Conservation (phyloP, 2,329 filamentous ascomycete genomes). For the Aureobasidium subglaciale region DNA sequence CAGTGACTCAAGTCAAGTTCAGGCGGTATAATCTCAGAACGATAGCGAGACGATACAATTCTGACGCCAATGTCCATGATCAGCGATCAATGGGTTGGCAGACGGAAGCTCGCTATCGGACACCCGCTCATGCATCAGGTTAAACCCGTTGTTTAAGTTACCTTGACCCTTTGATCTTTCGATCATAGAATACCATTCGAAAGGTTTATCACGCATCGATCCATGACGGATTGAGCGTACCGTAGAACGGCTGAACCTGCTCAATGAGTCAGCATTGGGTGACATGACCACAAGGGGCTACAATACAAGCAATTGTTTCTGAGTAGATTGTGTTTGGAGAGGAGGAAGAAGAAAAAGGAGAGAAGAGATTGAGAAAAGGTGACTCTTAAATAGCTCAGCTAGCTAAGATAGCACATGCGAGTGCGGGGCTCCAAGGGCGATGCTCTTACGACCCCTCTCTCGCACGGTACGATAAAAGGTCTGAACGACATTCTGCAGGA, state of each 20-base stretch:
- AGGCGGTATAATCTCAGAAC: slow-evolving; percentile 86
- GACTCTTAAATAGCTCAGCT: slow-evolving; percentile 7
- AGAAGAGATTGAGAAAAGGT: slow-evolving; percentile 1
- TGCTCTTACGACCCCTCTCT: slow-evolving; percentile 4
- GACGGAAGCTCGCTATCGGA: slow-evolving; percentile 17
- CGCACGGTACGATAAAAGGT: neutral
- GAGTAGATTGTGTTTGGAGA: neutral
- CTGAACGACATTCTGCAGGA: neutral
- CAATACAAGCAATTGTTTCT: slow-evolving; percentile 3
- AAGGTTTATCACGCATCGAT: slow-evolving; percentile 18
- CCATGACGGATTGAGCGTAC: slow-evolving; percentile 17
- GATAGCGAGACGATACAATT: slow-evolving; percentile 23
- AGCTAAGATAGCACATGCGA: neutral
- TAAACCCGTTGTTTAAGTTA: slow-evolving; percentile 19
- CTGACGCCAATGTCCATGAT: slow-evolving; percentile 15
- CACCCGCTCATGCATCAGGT: slow-evolving; percentile 25
- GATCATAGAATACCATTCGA: slow-evolving; percentile 18
- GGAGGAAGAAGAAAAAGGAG: neutral
- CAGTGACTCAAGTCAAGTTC: slow-evolving; percentile 95
- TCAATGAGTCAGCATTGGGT: slow-evolving; percentile 11
- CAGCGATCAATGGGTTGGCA: slow-evolving; percentile 12
- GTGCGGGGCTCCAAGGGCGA: neutral
- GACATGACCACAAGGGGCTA: slow-evolving; percentile 2
- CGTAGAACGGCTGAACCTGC: neutral
- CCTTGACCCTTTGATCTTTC: slow-evolving; percentile 20